phyloP scores from a whole-genome alignment of 441 rosid species.

The Croton laevigatus region DNA sequence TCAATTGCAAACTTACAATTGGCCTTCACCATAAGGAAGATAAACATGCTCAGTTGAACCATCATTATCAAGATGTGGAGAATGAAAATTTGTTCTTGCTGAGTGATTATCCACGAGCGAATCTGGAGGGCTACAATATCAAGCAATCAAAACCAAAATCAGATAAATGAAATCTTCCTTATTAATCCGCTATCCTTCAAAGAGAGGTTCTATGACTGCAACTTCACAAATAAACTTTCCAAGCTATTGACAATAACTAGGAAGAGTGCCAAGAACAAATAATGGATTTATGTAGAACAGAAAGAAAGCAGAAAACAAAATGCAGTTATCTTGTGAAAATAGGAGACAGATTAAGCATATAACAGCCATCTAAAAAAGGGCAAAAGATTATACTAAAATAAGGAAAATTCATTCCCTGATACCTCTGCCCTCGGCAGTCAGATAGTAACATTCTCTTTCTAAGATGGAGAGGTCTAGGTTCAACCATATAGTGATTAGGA shows the following conservation, averaged over 20 bases:
- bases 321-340: background rate
- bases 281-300: background rate
- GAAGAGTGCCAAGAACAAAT: background rate
- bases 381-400: background rate
- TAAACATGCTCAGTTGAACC: constrained; percentile 29
- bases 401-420: background rate
- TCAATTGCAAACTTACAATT: constrained; percentile 34
- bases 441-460: background rate
- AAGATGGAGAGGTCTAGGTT: constrained; percentile 1
- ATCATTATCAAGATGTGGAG: constrained; percentile 32
- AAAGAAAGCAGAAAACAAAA: background rate
- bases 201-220: background rate
- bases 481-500: background rate
- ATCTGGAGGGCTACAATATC: constrained; percentile 34
- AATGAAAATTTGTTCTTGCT: constrained; percentile 30
- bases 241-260: background rate
- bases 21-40: constrained; percentile 33
- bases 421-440: background rate
- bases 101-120: constrained; percentile 25
- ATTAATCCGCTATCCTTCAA: background rate
- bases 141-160: constrained; percentile 29
- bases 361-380: background rate
- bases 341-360: background rate
- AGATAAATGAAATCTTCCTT: constrained; percentile 3
- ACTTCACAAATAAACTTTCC: background rate